Base-by-base conservation (phyloP, 2,329 filamentous ascomycete species). In the Chrysoporthe deuterocubensis region DNA sequence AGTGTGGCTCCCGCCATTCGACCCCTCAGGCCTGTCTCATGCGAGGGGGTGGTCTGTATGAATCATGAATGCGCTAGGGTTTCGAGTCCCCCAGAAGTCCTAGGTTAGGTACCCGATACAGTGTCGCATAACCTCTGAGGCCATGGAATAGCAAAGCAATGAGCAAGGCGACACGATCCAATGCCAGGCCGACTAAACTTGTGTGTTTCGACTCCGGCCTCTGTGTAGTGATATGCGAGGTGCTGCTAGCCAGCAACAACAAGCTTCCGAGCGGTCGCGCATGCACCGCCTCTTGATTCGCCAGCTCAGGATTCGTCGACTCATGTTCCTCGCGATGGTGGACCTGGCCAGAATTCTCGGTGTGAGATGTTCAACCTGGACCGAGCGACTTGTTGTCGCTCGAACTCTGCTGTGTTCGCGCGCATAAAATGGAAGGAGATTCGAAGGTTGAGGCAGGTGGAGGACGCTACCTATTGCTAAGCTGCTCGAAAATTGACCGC, bases 31-130 rank as follows among this genome's bases (percentile, higher is more conserved):
- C 21, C 43, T 59, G 54, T 50, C 44, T 50, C 54, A 26, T 42
- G 34, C 34, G 34, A 21, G 46, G 32, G 42, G 43, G 44, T 63
- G 56, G 44, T 54, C 52, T 65, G 54, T 52, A 56, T 66, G 65
- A 58, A 46, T 62, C 58, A 62, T 43, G 18, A 40, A 18, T 69
- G 66, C 66, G 66, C 61, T 61, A 56, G 21, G 62, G 69, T 69
- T 69, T 69, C 66, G 62, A 54, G 64, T 62, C 62, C 43, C 44
- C 44, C 34, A 37, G 37, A 32, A 48, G 42, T 26, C 40, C 21
- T 14, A 62, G 50, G 18, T 44, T n/a, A 48, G 37, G 21, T 46
- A 54, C 50, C 57, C 21, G 37, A 44, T 21, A 58, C 21, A n/a
- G 6, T 42, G 42, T 65, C 57, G 62, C 66, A 48, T 62, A 60